Percentiles rank a stretch among this genome's conserved stretches.
Evolutionary conservation across 805 yeast genomes (phyloP).

Genomic region (Yarrowia hollandica): DNA sequence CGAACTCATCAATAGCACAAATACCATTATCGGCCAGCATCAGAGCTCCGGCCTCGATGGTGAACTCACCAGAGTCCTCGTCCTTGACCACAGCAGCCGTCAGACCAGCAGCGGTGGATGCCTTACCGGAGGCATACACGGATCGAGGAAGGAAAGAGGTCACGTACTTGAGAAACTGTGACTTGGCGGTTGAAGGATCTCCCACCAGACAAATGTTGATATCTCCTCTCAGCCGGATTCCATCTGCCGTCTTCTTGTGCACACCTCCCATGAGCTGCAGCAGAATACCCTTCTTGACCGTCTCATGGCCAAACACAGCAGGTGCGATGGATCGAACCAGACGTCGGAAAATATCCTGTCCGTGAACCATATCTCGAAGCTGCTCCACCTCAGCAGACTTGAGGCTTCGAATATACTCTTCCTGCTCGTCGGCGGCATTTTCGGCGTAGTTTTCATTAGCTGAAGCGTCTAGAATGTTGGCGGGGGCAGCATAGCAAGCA

Average conservation of each 20-base stretch:
- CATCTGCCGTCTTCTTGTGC: conserved; percentile 89
- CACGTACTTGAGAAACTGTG: conserved; percentile 92
- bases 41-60: conserved; percentile 97
- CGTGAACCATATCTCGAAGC: conserved; percentile 85
- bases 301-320: conserved; percentile 93
- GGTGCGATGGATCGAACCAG: conserved; percentile 90
- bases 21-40: conserved; percentile 98
- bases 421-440: conserved; percentile 66
- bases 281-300: conserved; percentile 86
- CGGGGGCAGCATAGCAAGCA: conserved; percentile 84
- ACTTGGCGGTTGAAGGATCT: conserved; percentile 96
- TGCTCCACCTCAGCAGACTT: conserved; percentile 82
- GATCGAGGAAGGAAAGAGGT: conserved; percentile 90
- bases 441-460: conserved; percentile 42
- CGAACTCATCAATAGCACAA: conserved; percentile 98
- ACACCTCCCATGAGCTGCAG: conserved; percentile 93
- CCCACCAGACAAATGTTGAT: conserved; percentile 96
- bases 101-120: conserved; percentile 97
- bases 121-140: conserved; percentile 96
- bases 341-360: conserved; percentile 78
- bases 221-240: conserved; percentile 93
- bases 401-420: conserved; percentile 71
- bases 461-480: conserved; percentile 33
- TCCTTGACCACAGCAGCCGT: conserved; percentile 98
- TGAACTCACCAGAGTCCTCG: conserved; percentile 95